Percentiles rank a stretch among this genome's conserved stretches.
These are phyloP conservation scores for Fusarium albidum DNA, from an alignment of 2,329 filamentous ascomycete species.

Conservation along the genomic window DNA sequence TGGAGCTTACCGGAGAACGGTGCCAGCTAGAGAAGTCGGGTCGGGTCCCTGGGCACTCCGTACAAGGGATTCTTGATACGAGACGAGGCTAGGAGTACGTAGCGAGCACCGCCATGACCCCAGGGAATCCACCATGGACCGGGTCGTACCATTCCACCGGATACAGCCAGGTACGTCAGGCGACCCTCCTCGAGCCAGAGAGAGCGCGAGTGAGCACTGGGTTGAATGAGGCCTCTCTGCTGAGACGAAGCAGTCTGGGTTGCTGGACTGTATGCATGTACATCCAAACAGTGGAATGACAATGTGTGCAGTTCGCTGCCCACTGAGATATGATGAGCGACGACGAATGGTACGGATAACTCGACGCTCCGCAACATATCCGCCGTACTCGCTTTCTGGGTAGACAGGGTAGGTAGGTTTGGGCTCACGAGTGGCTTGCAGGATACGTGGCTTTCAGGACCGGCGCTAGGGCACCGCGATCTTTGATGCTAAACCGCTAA, in stretches of 20 bases:
- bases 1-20: slow-evolving; percentile 13
- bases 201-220: slow-evolving; percentile 1
- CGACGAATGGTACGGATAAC: not conserved
- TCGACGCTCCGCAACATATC: not conserved
- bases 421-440: not conserved
- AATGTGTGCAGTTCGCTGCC: too few relatives aligned
- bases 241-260: too few relatives aligned
- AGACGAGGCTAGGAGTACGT: slow-evolving; percentile 19
- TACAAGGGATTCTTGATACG: slow-evolving; percentile 20
- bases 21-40: slow-evolving; percentile 5
- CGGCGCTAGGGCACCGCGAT: not conserved
- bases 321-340: not conserved
- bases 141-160: slow-evolving; percentile 39
- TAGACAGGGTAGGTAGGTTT: too few relatives aligned
- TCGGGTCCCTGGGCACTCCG: slow-evolving; percentile 3
- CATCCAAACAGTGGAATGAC: not conserved
- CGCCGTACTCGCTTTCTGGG: not conserved
- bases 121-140: slow-evolving; percentile 26
- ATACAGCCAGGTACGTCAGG: slow-evolving; percentile 30
- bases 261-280: not conserved
- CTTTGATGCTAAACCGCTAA: not conserved
- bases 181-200: slow-evolving; percentile 7
- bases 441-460: not conserved
- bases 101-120: slow-evolving; percentile 17
- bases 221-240: not conserved